A percentile compares a stretch with the other conserved stretches of the same genome.
These are phyloP conservation scores for Lipomyces starkeyi DNA, from an alignment of 805 yeast species.

Conservation along the genomic window DNA sequence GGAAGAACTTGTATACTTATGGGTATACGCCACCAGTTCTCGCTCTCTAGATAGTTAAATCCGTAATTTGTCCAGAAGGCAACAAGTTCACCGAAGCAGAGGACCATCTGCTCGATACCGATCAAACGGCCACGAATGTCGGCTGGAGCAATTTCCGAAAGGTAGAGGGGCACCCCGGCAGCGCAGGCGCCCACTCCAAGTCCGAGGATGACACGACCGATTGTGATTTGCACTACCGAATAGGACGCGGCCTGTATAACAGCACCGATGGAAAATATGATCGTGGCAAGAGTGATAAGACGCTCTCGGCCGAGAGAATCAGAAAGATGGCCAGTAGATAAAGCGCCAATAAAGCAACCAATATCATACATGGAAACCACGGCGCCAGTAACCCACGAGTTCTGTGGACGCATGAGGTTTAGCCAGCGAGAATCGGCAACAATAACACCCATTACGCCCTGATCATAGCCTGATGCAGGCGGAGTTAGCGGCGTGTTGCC, in stretches of 20 bases:
- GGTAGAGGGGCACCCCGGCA: slow-evolving; percentile 54
- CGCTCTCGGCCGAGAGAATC: slow-evolving; percentile 75
- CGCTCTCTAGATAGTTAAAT: slow-evolving; percentile 52
- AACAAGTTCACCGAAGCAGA: slow-evolving; percentile 57
- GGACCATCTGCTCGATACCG: slow-evolving; percentile 50
- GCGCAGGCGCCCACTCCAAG: slow-evolving; percentile 62
- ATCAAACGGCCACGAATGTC: slow-evolving; percentile 78
- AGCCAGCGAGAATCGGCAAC: slow-evolving; percentile 17
- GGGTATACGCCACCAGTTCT: slow-evolving; percentile 58
- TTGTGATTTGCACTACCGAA: slow-evolving; percentile 27
- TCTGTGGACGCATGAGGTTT: not conserved
- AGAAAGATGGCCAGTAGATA: slow-evolving; percentile 60
- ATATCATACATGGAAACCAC: not conserved
- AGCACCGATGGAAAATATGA: slow-evolving; percentile 39
- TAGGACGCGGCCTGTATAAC: slow-evolving; percentile 42
- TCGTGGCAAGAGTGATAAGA: slow-evolving; percentile 12
- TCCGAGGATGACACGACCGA: slow-evolving; percentile 59
- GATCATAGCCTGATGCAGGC: slow-evolving; percentile 38
- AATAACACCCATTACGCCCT: slow-evolving; percentile 42
- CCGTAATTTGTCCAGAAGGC: slow-evolving; percentile 62
- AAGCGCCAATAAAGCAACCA: slow-evolving; percentile 24
- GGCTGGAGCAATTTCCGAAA: slow-evolving; percentile 78
- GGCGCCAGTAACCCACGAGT: slow-evolving; percentile 3
- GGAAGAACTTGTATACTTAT: slow-evolving; percentile 65
- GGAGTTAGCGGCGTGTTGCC: too few relatives aligned